These are phyloP conservation scores for Pestalotiopsis sp. DNA, from an alignment of 2,329 filamentous ascomycete genomes.

Conservation along the genomic window DNA sequence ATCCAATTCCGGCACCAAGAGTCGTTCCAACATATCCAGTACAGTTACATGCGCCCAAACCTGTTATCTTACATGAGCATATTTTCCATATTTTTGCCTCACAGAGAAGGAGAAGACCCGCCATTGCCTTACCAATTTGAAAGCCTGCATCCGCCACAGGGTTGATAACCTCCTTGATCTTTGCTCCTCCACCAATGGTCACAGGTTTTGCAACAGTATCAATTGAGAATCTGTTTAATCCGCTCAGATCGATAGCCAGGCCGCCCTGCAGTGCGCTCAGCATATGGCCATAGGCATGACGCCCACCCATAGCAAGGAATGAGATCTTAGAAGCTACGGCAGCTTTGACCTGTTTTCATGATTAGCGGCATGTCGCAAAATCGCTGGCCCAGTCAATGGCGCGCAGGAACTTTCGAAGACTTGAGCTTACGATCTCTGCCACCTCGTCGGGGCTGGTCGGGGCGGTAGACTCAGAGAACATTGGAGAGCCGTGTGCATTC, in stretches of 20 bases:
- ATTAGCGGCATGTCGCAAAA: too few species aligned
- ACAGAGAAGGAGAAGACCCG: too few species aligned
- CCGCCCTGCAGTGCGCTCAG: slow-evolving; percentile 13
- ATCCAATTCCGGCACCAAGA: not conserved
- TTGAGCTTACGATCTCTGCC: not conserved
- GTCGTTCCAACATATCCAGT: not conserved
- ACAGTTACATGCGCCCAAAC: too few species aligned
- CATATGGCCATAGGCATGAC: slow-evolving; percentile 17
- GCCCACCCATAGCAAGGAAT: slow-evolving; percentile 19
- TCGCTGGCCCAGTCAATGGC: not conserved
- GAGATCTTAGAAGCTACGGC: slow-evolving; percentile 10
- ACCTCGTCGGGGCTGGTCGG: not conserved
- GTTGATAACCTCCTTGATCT: not conserved
- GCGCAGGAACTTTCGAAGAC: too few species aligned
- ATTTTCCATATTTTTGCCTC: too few species aligned
- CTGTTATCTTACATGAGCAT: too few species aligned
- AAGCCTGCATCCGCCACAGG: not conserved
- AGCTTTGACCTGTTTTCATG: slow-evolving; percentile 13
- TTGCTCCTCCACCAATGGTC: not conserved
- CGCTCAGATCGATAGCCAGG: slow-evolving; percentile 15
- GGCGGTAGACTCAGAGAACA: not conserved
- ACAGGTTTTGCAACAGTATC: not conserved
- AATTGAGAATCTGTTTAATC: not conserved
- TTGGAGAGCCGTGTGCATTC: not conserved
- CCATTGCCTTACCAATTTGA: too few species aligned